These are phyloP conservation scores for Penicillium egyptiacum DNA, from an alignment of 495 filamentous ascomycete species.

Conservation along the genomic window DNA sequence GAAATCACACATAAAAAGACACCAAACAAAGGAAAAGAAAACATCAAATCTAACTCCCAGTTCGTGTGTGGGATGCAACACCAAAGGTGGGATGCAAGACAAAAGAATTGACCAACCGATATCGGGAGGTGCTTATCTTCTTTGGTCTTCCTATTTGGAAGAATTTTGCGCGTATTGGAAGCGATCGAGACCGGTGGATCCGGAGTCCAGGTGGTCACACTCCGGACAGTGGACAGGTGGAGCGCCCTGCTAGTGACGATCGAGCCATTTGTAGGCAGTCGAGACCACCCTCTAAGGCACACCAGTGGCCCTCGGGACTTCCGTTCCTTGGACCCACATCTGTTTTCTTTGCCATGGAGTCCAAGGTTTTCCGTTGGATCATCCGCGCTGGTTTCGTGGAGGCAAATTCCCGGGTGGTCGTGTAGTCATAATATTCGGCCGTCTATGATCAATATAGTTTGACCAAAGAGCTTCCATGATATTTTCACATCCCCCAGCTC, in stretches of 20 bases:
- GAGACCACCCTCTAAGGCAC: background rate
- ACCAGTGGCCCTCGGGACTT: constrained; percentile 4
- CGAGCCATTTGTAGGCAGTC: background rate
- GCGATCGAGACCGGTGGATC: background rate
- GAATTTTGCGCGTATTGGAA: background rate
- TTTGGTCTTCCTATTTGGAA: background rate
- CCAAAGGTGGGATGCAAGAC: background rate
- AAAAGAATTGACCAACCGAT: background rate
- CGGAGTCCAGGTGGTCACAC: background rate
- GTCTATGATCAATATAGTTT: background rate
- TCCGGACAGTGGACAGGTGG: background rate
- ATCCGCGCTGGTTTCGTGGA: background rate
- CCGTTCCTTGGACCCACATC: constrained; percentile 3
- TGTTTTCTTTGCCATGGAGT: background rate
- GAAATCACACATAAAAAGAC: background rate
- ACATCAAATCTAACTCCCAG: background rate
- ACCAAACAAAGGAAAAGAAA: constrained; percentile 2
- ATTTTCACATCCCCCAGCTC: constrained; percentile 33
- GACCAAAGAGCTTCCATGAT: background rate
- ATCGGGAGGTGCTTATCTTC: constrained; percentile 1
- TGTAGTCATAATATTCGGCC: constrained; percentile 1
- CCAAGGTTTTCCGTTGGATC: background rate
- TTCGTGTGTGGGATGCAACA: background rate
- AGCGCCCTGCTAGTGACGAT: background rate
- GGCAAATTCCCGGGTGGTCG: background rate